Percentiles rank a stretch among this genome's conserved stretches.
Conservation (phyloP, 495 filamentous ascomycete genomes). For the Hyaloscypha hepaticicola region DNA sequence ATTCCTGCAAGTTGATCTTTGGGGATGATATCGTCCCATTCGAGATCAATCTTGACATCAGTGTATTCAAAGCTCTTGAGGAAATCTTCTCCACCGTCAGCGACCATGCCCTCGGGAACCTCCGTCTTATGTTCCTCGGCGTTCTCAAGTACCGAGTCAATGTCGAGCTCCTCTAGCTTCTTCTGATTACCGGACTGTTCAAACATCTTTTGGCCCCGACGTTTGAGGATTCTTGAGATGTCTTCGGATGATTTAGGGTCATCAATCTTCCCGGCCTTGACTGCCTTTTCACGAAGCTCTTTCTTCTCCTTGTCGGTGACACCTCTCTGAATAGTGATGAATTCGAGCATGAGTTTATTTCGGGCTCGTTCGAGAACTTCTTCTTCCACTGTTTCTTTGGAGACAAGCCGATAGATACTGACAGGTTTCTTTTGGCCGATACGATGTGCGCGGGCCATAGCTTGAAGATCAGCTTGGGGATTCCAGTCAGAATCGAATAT, state of each 20-base stretch:
- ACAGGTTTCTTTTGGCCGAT: slow-evolving; percentile 97
- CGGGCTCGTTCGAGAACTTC: slow-evolving; percentile 93
- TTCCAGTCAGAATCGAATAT: slow-evolving; percentile 99
- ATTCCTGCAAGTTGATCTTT: slow-evolving; percentile 85
- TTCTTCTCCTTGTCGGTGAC: slow-evolving; percentile 90
- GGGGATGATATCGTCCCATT: slow-evolving; percentile 98
- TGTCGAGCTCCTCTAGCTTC: slow-evolving; percentile 96
- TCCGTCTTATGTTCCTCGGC: slow-evolving; percentile 95
- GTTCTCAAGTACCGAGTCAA: slow-evolving; percentile 92
- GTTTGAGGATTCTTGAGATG: slow-evolving; percentile 90
- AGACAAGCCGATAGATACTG: slow-evolving; percentile 90
- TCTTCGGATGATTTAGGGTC: slow-evolving; percentile 87
- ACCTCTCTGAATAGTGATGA: slow-evolving; percentile 93
- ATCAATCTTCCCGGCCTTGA: slow-evolving; percentile 47
- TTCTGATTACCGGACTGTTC: slow-evolving; percentile 93
- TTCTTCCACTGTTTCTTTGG: slow-evolving; percentile 97
- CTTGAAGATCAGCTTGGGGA: slow-evolving; percentile 95
- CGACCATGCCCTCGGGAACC: slow-evolving; percentile 83
- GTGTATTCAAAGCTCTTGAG: slow-evolving; percentile 84
- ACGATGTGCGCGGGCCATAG: slow-evolving; percentile 96
- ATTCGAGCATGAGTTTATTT: slow-evolving; percentile 98
- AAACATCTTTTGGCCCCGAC: slow-evolving; percentile 94
- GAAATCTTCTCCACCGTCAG: slow-evolving; percentile 91
- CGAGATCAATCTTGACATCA: slow-evolving; percentile 88
- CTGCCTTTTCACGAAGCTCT: slow-evolving; percentile 51